phyloP scores from a whole-genome alignment of 1,284 basidiomycete genomes.

The Pyrrhoderma noxium region DNA sequence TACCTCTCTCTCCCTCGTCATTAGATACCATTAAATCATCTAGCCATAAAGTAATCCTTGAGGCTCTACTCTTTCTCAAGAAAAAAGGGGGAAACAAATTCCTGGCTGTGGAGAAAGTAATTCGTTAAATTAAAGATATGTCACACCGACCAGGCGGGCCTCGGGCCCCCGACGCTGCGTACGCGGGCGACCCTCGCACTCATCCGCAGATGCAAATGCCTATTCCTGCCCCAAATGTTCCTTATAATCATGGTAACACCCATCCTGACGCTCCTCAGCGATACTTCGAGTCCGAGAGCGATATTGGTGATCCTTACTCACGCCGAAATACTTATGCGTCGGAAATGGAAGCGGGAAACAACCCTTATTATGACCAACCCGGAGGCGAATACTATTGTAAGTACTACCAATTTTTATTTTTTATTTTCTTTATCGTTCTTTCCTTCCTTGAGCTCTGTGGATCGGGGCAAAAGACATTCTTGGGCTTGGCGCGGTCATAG shows the following conservation, averaged over 20 bases:
- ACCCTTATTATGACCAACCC: conserved; percentile 15
- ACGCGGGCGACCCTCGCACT: conserved; percentile 10
- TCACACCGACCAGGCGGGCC: conserved; percentile 11
- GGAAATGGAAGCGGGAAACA: conserved; percentile 6
- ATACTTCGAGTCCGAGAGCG: conserved; percentile 13
- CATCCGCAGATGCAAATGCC: conserved; percentile 4
- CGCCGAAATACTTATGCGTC: conserved; percentile 11
- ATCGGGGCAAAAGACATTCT: not conserved
- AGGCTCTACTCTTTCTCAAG: no score
- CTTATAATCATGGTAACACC: no score
- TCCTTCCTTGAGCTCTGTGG: not conserved
- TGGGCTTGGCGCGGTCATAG: no score
- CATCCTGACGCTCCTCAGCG: conserved; percentile 9
- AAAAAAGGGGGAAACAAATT: no score
- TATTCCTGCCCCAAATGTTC: conserved; percentile 3
- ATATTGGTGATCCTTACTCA: conserved; percentile 13
- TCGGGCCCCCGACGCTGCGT: conserved; percentile 13
- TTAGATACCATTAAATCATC: no score
- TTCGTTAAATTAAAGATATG: no score
- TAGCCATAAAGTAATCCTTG: no score
- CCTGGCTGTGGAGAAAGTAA: no score
- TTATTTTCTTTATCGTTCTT: not conserved
- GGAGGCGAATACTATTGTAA: conserved; percentile 14
- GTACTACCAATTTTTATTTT: conserved; percentile 5
- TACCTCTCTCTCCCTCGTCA: no score